Base-by-base conservation (phyloP, 257 asterid species). In the Leptodermis oblonga region DNA sequence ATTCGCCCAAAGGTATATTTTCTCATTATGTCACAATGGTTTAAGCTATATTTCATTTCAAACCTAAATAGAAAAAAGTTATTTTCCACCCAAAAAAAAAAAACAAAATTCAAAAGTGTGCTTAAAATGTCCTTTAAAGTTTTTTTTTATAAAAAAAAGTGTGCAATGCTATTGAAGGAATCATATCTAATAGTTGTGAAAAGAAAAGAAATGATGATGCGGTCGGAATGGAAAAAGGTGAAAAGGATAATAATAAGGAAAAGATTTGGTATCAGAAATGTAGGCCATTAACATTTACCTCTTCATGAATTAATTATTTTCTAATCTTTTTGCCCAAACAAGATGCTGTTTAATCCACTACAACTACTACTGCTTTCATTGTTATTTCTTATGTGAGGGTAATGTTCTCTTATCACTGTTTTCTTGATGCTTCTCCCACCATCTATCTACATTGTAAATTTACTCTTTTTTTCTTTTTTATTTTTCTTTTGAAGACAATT, bases 281-380 rank as follows among this genome's bases (percentile, higher is more conserved):
- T 59, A 15, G 65, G 65, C 65, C 65, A 59, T 59, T 59, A 59
- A 33, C 65, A n/a, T n/a, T n/a, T n/a, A n/a, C n/a, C n/a, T n/a
- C n/a, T n/a, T n/a, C n/a, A n/a, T n/a, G n/a, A n/a, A n/a, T 59
- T 59, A 0, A 59, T 17, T 33, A 0, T 17, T 45, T 14, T 45
- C 52, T 45, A 45, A 45, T 45, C n/a, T 9, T 59, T 33, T 31
- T n/a, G n/a, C 13, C 23, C 22, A 0, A 59, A 33, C 10, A 5
- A 23, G 34, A n/a, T n/a, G n/a, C 7, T 56, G 62, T 15, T 4
- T 31, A 17, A 31, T 7, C 22, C 23, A 6, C 43, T 6, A 6
- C n/a, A n/a, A n/a, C n/a, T n/a, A n/a, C n/a, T n/a, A n/a, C n/a
- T n/a, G n/a, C n/a, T n/a, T n/a, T n/a, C n/a, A n/a, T n/a, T n/a